phyloP scores from a whole-genome alignment of 352 stramenopile species.

The Phytophthora aleatoria region DNA sequence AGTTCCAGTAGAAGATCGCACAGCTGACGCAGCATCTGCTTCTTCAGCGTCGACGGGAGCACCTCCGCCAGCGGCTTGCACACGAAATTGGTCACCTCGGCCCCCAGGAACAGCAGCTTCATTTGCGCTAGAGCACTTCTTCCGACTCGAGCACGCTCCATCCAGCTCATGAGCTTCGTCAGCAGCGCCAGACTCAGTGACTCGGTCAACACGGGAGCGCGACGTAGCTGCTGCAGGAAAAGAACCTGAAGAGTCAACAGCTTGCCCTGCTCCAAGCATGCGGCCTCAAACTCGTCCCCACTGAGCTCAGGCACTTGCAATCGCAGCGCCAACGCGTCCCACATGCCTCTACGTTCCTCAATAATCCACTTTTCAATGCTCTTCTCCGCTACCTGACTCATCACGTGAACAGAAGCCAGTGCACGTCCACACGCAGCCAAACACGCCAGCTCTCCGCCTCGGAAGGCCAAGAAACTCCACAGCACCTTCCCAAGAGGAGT shows the following conservation, averaged over 20 bases:
- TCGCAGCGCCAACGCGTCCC: conserved; percentile 59
- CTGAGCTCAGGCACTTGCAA: conserved; percentile 83
- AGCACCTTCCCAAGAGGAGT: conserved; percentile 65
- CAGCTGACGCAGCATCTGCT: conserved; percentile 78
- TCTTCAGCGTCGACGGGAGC: conserved; percentile 65
- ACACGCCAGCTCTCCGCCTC: conserved; percentile 78
- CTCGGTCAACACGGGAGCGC: conserved; percentile 67
- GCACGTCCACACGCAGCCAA: conserved; percentile 72
- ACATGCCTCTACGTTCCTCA: conserved; percentile 68
- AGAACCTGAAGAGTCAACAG: conserved; percentile 80
- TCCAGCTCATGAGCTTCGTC: conserved; percentile 75
- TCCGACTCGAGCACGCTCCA: conserved; percentile 61
- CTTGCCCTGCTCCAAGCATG: conserved; percentile 74
- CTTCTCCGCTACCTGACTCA: conserved; percentile 81
- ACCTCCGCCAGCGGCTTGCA: conserved; percentile 60
- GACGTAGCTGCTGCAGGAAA: conserved; percentile 74
- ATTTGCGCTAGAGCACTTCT: conserved; percentile 71
- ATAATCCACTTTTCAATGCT: conserved; percentile 89
- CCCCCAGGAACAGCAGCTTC: conserved; percentile 83
- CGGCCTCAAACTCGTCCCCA: conserved; percentile 75
- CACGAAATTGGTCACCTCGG: conserved; percentile 78
- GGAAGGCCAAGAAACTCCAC: conserved; percentile 84
- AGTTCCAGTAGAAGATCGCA: conserved; percentile 65
- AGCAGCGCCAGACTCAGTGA: conserved; percentile 72
- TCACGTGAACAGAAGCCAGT: conserved; percentile 81